Evolutionary conservation across 371 early-diverging fungal species (phyloP).

Genomic region (Mucor saturninus): DNA sequence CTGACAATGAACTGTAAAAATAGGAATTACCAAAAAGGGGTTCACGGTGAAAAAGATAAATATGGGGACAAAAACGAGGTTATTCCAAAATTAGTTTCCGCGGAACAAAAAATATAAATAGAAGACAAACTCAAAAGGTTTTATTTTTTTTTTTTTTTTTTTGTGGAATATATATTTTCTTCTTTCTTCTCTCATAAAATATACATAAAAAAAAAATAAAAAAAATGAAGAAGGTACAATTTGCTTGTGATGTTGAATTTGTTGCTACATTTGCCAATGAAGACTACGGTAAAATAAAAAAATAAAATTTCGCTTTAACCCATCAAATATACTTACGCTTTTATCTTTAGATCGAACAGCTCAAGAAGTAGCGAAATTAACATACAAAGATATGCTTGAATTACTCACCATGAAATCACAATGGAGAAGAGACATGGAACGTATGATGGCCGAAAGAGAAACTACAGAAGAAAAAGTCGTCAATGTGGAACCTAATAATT

Average conservation of each 20-base stretch:
- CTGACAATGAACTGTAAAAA: slow-evolving; percentile 1
- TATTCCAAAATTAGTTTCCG: slow-evolving; percentile 17
- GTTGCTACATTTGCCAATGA: slow-evolving; percentile 52
- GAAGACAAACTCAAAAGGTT: not conserved
- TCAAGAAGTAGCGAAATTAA: slow-evolving; percentile 53
- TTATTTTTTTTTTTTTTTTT: not conserved
- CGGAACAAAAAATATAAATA: slow-evolving; percentile 20
- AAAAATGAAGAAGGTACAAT: slow-evolving; percentile 48
- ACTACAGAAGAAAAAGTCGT: slow-evolving; percentile 17
- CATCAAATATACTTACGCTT: not conserved
- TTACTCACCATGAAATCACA: slow-evolving; percentile 50
- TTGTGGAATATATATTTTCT: not conserved
- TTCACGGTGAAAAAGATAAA: not conserved
- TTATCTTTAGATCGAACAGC: slow-evolving; percentile 49
- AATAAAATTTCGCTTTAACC: not conserved
- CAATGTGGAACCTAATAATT: slow-evolving; percentile 6
- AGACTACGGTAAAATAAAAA: slow-evolving; percentile 47
- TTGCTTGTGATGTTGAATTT: slow-evolving; percentile 44
- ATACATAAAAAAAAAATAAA: not conserved
- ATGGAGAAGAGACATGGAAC: slow-evolving; percentile 51
- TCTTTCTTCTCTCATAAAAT: not conserved
- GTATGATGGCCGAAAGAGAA: slow-evolving; percentile 41
- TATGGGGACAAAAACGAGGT: slow-evolving; percentile 17
- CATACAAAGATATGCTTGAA: slow-evolving; percentile 55
- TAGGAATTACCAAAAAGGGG: slow-evolving; percentile 1